Conservation (phyloP, 2,329 filamentous ascomycete genomes). For the Fusarium nematophilum region DNA sequence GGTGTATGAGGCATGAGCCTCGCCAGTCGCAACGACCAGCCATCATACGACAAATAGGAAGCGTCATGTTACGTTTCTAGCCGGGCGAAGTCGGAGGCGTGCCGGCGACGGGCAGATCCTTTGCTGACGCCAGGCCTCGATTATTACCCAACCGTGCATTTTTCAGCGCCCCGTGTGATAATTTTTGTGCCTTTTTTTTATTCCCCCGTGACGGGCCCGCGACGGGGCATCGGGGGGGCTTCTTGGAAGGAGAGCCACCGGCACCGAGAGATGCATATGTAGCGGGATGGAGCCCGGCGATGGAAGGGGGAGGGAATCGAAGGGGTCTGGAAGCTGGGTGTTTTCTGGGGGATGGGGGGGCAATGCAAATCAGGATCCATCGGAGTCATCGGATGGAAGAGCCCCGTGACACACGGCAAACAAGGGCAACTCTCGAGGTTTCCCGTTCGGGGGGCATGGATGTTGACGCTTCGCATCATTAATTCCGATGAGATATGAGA, state of each 20-base stretch:
- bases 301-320: constrained; percentile 30
- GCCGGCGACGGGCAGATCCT: constrained; percentile 11
- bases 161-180: constrained; percentile 24
- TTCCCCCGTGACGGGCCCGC: constrained; percentile 33
- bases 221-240: constrained; percentile 30
- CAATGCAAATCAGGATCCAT: constrained; percentile 11
- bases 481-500: constrained; percentile 37
- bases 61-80: constrained; percentile 34
- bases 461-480: constrained; percentile 8
- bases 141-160: constrained; percentile 41
- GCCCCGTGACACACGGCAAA: background rate
- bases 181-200: constrained; percentile 33
- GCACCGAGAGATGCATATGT: constrained; percentile 33
- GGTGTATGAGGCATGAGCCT: constrained; percentile 21
- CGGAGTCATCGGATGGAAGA: background rate
- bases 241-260: constrained; percentile 21
- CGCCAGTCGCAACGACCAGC: constrained; percentile 22
- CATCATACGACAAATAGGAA: constrained; percentile 41
- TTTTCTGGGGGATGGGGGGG: constrained; percentile 29
- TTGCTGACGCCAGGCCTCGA: constrained; percentile 28
- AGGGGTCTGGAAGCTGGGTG: constrained; percentile 36
- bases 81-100: constrained; percentile 38
- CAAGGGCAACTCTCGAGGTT: background rate
- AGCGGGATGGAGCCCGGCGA: constrained; percentile 26
- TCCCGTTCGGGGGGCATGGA: background rate